phyloP scores from a whole-genome alignment of 495 filamentous ascomycete species.

The Penicillium ucsense region DNA sequence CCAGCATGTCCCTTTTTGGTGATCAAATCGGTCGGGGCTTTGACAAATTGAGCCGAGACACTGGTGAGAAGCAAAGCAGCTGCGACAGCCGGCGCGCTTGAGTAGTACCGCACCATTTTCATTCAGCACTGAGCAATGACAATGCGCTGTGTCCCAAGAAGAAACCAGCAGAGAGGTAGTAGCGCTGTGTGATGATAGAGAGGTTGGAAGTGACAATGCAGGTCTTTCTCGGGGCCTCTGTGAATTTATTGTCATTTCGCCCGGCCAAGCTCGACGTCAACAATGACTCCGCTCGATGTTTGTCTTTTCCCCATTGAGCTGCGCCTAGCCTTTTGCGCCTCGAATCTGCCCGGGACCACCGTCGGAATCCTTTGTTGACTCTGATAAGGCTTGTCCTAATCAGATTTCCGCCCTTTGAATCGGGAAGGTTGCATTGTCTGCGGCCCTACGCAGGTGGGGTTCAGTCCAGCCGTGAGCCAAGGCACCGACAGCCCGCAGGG shows the following conservation, averaged over 20 bases:
- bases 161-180: too few species aligned
- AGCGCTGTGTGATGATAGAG: too few species aligned
- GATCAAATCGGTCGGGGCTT: conserved; percentile 45
- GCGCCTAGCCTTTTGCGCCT: neutral
- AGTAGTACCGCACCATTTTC: conserved; percentile 3
- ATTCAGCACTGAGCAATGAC: too few species aligned
- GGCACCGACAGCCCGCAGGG: too few species aligned
- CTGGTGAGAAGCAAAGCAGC: conserved; percentile 2
- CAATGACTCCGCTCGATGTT: too few species aligned
- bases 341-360: neutral
- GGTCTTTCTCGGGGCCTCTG: neutral
- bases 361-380: neutral
- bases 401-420: neutral
- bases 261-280: too few species aligned
- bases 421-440: neutral
- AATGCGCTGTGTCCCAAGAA: too few species aligned
- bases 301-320: too few species aligned
- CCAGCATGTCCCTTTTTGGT: conserved; percentile 40
- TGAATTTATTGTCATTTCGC: neutral
- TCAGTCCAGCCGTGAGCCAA: too few species aligned
- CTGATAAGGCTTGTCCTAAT: neutral
- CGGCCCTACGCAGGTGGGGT: too few species aligned
- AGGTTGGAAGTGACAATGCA: neutral
- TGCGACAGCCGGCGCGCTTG: neutral
- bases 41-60: conserved; percentile 44